These are phyloP conservation scores for Hura crepitans DNA, from an alignment of 441 rosid species.

Conservation along the genomic window DNA sequence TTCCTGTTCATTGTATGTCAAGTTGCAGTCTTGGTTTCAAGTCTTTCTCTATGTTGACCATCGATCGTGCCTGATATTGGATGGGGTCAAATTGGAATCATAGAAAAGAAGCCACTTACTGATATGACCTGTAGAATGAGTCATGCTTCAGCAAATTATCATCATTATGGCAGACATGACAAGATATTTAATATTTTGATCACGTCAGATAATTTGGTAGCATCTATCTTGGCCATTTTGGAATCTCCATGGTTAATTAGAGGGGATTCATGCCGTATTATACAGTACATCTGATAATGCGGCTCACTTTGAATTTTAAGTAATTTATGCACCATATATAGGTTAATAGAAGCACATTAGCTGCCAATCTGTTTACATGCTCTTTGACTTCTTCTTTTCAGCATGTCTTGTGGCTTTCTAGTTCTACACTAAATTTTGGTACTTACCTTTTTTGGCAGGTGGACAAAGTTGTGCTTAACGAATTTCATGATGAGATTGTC, in stretches of 20 bases:
- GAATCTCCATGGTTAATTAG: constrained; percentile 4
- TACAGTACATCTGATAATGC: background rate
- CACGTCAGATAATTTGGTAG: too few relatives aligned
- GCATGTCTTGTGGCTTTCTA: constrained; percentile 15
- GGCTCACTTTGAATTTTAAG: constrained; percentile 4
- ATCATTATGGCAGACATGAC: background rate
- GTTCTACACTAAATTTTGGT: constrained; percentile 25
- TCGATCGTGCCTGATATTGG: background rate
- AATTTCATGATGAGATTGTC: constrained; percentile 76
- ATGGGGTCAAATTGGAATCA: background rate
- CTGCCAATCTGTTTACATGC: background rate
- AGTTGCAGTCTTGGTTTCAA: background rate
- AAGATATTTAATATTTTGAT: background rate
- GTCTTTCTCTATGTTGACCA: background rate
- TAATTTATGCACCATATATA: background rate
- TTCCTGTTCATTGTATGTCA: background rate
- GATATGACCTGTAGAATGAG: background rate
- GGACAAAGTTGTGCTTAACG: constrained; percentile 50
- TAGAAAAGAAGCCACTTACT: background rate
- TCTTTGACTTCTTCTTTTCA: background rate
- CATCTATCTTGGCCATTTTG: constrained; percentile 3
- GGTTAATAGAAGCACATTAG: background rate
- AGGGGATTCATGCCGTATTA: background rate
- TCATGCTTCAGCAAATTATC: constrained; percentile 1
- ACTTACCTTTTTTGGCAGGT: constrained; percentile 43